phyloP scores from a whole-genome alignment of 352 stramenopile species.

The Globisporangium radiosum region DNA sequence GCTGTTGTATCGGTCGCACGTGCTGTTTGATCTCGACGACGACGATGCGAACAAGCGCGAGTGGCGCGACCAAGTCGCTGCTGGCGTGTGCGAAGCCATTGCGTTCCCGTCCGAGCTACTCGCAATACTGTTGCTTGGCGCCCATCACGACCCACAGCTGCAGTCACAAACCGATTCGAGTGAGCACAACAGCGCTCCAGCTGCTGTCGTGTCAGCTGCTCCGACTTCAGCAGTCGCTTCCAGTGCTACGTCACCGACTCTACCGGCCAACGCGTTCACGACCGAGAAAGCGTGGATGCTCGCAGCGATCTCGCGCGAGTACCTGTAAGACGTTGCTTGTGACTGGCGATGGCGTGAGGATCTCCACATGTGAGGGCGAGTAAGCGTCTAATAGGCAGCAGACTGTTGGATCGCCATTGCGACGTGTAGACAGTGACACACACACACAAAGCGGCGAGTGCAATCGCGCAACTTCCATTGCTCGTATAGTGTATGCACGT shows the following conservation, averaged over 20 bases:
- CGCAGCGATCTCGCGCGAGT: constrained; percentile 27
- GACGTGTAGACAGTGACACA: no score
- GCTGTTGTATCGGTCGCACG: constrained; percentile 18
- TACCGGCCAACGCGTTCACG: constrained; percentile 8
- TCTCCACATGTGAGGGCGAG: no score
- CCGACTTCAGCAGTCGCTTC: no score
- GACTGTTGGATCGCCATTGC: no score
- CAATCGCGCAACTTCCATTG: no score
- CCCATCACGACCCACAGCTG: not conserved
- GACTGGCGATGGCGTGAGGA: no score
- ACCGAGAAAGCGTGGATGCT: constrained; percentile 35
- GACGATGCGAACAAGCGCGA: constrained; percentile 3
- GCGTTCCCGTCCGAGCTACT: constrained; percentile 19
- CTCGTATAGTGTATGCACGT: no score
- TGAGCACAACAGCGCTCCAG: no score
- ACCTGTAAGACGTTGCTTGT: constrained; percentile 12
- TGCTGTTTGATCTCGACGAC: constrained; percentile 15
- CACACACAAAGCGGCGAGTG: no score
- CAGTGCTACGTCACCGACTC: no score
- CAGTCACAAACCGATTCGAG: not conserved
- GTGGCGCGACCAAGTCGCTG: constrained; percentile 18
- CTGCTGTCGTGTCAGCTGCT: no score
- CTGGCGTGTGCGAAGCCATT: constrained; percentile 29
- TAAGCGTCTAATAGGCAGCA: no score
- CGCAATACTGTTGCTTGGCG: not conserved